Conservation (phyloP, 306 rosid genomes). For the Acmispon strigosus region DNA sequence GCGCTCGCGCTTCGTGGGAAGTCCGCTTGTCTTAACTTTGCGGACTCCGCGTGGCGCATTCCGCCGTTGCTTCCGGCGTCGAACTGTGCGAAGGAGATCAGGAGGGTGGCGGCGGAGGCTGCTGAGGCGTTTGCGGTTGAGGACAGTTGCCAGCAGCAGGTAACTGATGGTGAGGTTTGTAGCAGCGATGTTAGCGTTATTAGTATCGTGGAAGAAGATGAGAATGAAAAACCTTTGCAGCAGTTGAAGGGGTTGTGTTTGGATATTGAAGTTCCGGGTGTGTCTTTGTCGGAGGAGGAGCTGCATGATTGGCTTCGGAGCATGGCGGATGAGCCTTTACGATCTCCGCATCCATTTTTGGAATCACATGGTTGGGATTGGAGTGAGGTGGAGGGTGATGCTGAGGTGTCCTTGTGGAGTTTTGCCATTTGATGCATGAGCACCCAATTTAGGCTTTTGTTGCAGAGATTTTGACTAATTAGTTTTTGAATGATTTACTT, state of each 20-base stretch:
- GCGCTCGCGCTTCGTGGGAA: constrained; percentile 54
- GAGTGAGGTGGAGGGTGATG: constrained; percentile 21
- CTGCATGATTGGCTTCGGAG: constrained; percentile 32
- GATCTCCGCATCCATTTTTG: constrained; percentile 31
- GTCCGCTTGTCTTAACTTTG: constrained; percentile 68
- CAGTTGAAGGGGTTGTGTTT: neutral
- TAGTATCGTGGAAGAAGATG: neutral
- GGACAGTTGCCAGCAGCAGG: neutral
- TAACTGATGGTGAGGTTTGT: constrained; percentile 13
- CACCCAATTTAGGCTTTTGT: neutral
- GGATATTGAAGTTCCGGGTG: constrained; percentile 25
- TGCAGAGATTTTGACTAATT: too few species aligned
- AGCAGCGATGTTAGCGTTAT: neutral
- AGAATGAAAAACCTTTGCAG: neutral
- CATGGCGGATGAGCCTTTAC: constrained; percentile 53
- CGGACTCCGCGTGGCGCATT: constrained; percentile 64
- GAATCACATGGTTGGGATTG: neutral
- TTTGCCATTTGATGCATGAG: neutral
- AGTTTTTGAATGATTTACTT: too few species aligned
- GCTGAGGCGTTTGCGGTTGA: constrained; percentile 35
- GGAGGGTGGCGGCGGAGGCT: constrained; percentile 58
- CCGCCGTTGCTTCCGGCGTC: constrained; percentile 31
- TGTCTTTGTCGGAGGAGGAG: constrained; percentile 18
- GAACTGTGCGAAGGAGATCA: constrained; percentile 34
- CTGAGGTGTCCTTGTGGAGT: constrained; percentile 47